Conservation (phyloP, 2,329 filamentous ascomycete species). For the Alternaria triticina region DNA sequence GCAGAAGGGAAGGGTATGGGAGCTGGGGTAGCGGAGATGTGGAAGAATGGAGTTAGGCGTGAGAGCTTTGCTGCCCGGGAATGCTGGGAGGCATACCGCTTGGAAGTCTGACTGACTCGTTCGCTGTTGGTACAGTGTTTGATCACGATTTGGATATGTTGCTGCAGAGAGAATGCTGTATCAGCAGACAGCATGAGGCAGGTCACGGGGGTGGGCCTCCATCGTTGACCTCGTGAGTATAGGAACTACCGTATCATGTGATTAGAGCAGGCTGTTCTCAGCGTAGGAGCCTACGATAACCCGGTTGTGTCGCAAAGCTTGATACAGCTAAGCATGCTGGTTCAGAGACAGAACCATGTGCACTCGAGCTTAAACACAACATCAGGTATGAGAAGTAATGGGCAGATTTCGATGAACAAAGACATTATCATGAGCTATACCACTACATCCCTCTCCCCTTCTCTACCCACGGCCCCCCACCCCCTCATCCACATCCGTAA, state of each 20-base stretch:
- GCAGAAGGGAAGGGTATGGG: background rate
- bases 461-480: background rate
- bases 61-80: background rate
- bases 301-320: background rate
- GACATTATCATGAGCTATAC: background rate
- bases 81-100: background rate
- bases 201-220: background rate
- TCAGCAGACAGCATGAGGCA: background rate
- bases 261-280: background rate
- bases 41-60: background rate
- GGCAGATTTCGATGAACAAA: background rate
- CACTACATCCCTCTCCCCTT: background rate
- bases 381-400: background rate
- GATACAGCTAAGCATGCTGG: background rate
- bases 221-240: background rate
- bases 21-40: background rate
- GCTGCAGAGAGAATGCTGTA: background rate
- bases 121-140: background rate
- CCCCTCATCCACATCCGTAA: slow-evolving; percentile 28
- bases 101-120: background rate
- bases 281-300: background rate
- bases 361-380: background rate
- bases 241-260: background rate
- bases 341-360: background rate
- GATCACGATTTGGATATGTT: background rate